Evolutionary conservation across 805 yeast species (phyloP).

Genomic region (Spathaspora girioi): DNA sequence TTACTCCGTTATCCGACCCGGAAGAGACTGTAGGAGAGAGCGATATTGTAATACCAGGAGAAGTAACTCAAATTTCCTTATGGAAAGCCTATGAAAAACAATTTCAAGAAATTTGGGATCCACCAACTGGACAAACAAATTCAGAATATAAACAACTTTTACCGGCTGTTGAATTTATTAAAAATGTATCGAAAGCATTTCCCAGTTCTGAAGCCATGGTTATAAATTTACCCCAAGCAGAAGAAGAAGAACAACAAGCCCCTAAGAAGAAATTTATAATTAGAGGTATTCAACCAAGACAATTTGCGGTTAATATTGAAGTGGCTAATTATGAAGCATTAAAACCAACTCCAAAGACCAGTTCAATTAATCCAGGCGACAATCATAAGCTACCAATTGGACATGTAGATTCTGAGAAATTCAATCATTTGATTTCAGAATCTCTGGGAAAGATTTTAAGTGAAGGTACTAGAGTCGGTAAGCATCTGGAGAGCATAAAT

Average conservation of each 20-base stretch:
- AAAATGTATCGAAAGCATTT: conserved; percentile 88
- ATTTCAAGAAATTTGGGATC: conserved; percentile 63
- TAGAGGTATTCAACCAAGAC: conserved; percentile 90
- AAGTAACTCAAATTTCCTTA: conserved; percentile 89
- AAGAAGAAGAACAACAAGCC: not conserved
- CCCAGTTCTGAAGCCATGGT: conserved; percentile 92
- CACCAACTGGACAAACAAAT: conserved; percentile 21
- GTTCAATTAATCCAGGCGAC: conserved; percentile 11
- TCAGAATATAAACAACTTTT: conserved; percentile 44
- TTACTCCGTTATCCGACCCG: conserved; percentile 14
- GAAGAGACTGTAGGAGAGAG: conserved; percentile 19
- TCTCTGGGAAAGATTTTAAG: conserved; percentile 15
- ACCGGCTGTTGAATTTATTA: conserved; percentile 96
- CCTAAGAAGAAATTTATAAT: conserved; percentile 81
- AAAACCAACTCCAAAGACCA: conserved; percentile 14
- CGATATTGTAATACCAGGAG: conserved; percentile 45
- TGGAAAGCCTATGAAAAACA: conserved; percentile 94
- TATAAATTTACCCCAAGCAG: conserved; percentile 49
- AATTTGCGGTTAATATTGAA: conserved; percentile 46
- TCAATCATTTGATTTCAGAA: conserved; percentile 22
- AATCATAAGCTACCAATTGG: conserved; percentile 29
- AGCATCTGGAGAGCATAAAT: conserved; percentile 13
- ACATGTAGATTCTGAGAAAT: conserved; percentile 30
- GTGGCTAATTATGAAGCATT: conserved; percentile 43
- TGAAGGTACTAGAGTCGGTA: conserved; percentile 15